Base-by-base conservation (phyloP, 2,329 filamentous ascomycete genomes). In the Talaromyces atroroseus region DNA sequence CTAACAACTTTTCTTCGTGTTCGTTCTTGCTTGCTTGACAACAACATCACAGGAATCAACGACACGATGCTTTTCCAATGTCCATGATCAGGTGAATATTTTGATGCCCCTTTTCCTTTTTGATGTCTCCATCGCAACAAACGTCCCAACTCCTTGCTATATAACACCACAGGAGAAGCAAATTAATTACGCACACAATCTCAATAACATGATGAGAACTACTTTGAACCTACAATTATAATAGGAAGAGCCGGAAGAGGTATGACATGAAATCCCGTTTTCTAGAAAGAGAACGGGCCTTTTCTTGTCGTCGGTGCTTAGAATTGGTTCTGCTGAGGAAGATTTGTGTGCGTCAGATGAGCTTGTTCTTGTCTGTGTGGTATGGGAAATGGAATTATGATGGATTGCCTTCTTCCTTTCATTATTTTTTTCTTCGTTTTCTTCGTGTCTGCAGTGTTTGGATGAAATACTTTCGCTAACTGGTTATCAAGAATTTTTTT, bases 241-340 rank as follows among this genome's bases (percentile, higher is more conserved):
- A 55, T 76, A 76, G 73, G 73, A 76, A 76, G 73, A 76, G 73
- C 73, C 73, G 73, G 72, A 76, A 75, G 64, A 76, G 73, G 73
- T 70, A 75, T 76, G 73, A 54, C 73, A 68, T 44, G 21, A 38
- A 47, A 18, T 60, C 63, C 47, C 53, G 26, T 10, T 18, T 14
- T 10, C 49, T 58, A 54, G 49, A 58, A 54, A 54, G 7, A 55
- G 36, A 62, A 60, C 60, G 58, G 46, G 21, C 18, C 54, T n/a
- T 34, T 56, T 61, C 61, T 65, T 71, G 73, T 71, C 67, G 73
- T 75, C 73, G 73, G 65, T 76, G 73, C 73, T 76, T 76, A 76
- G 64, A 76, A 74, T 46, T 68, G 73, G 73, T 75, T 76, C 72
- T 69, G 63, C 73, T 76, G 73, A 76, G 52, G 49, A 56, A 51